These are phyloP conservation scores for Hymenoscyphus fraxineus DNA, from an alignment of 2,329 filamentous ascomycete genomes.

Conservation along the genomic window DNA sequence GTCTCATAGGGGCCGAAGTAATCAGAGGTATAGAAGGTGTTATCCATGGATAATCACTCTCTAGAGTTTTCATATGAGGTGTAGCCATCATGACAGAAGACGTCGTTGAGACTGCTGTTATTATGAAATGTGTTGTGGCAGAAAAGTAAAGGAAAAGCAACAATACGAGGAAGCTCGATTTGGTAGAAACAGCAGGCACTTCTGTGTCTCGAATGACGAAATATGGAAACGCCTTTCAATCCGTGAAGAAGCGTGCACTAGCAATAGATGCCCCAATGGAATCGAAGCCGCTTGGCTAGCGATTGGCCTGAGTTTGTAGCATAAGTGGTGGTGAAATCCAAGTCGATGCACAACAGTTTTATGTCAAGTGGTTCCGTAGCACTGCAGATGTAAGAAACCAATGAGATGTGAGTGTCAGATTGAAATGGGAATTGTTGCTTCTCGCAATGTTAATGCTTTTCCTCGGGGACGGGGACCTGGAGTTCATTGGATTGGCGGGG, in stretches of 20 bases:
- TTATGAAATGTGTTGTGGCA: background rate
- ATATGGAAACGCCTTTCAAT: background rate
- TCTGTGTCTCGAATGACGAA: background rate
- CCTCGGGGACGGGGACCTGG: background rate
- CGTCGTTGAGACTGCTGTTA: background rate
- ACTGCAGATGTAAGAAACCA: background rate
- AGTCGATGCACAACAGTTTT: background rate
- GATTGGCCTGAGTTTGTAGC: background rate
- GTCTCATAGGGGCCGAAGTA: constrained; percentile 44
- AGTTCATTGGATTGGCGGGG: too few relatives aligned
- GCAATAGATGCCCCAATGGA: background rate
- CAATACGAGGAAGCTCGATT: background rate
- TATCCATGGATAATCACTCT: constrained; percentile 3
- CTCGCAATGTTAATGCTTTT: background rate
- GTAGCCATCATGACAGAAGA: background rate
- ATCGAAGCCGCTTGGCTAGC: background rate
- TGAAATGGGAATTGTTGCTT: background rate
- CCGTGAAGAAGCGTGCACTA: background rate
- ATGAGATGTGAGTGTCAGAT: background rate
- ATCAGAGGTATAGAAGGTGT: background rate
- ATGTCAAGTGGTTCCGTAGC: background rate
- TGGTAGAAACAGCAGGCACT: background rate
- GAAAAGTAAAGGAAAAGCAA: background rate
- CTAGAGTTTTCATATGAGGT: background rate
- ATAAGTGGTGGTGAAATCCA: background rate